phyloP scores from a whole-genome alignment of 805 yeast genomes.

The Ogataea nakhonphanomensis region DNA sequence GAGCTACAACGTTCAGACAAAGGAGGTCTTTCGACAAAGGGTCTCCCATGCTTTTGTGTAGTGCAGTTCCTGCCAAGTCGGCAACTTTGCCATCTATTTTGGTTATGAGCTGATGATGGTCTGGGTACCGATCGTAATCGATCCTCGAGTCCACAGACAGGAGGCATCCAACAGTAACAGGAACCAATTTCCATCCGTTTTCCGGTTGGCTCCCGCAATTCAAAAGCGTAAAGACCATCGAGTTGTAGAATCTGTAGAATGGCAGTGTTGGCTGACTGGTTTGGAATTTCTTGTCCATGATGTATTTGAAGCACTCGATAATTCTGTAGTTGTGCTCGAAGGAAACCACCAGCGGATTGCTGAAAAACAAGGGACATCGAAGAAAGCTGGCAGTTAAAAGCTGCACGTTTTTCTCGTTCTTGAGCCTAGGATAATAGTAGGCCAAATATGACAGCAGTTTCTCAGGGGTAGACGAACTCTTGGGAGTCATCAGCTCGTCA shows the following conservation, averaged over 20 bases:
- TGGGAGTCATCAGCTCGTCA: conserved; percentile 42
- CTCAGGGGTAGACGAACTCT: conserved; percentile 24
- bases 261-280: conserved; percentile 48
- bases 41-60: conserved; percentile 6
- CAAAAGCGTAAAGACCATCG: conserved; percentile 34
- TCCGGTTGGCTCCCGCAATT: conserved; percentile 23
- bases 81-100: conserved; percentile 19
- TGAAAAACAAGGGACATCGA: conserved; percentile 38
- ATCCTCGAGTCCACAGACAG: conserved; percentile 33
- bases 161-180: conserved; percentile 44
- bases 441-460: conserved; percentile 44
- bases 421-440: conserved; percentile 49
- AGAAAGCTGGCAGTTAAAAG: conserved; percentile 43
- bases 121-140: conserved; percentile 27
- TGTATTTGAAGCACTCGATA: conserved; percentile 46
- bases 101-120: conserved; percentile 21
- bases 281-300: conserved; percentile 43
- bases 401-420: conserved; percentile 43
- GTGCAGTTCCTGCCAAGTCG: conserved; percentile 11
- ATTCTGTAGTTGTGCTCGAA: conserved; percentile 37
- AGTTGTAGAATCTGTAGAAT: conserved; percentile 41
- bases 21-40: conserved; percentile 13
- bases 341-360: conserved; percentile 18
- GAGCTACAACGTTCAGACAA: conserved; percentile 14
- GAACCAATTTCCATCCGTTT: conserved; percentile 44